Evolutionary conservation across 108 stramenopile genomes (phyloP), one percentile per base, ranked within the genome.

Genomic region (Nitzschia sp.): DNA sequence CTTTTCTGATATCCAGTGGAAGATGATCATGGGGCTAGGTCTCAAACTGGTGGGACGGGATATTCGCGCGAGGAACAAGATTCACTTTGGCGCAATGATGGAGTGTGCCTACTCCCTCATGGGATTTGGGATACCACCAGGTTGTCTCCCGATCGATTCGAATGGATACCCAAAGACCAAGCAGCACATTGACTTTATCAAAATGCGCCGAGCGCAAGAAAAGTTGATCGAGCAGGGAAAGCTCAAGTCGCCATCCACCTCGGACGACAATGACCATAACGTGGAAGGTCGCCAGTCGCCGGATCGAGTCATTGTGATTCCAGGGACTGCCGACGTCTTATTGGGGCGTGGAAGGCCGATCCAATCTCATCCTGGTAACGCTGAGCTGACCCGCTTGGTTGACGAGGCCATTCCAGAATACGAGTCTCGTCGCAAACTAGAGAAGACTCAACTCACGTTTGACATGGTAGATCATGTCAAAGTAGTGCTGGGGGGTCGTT

Each of bases 311-410:
- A 42, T 42, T 42, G 38, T 42, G 38, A 13, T 63, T 1, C 62
- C 62, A 8, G 30, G 23, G 15, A 17, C n/a, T 0, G 21, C 2
- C 9, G 75, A 83, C 61, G 82, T 87, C 25, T 72, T 93, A 0
- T 86, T 86, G 46, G 92, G 92, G 53, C 66, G 92, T 65, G 92
- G 92, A 17, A 89, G 85, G 33, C 79, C 77, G 24, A 90, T 94
- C 59, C 90, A 94, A 61, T 35, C 82, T 3, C 92, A 94, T 53
- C 32, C 55, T 26, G 92, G 92, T 6, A 94, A 94, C 66, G 36
- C 57, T 17, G 61, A 30, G 1, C 88, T 94, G 46, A 83, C 87
- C 23, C 68, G 76, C 49, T 87, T 86, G 85, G 81, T 94, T 5
- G 56, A 57, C 19, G 70, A 79, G 8, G 2, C 25, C 5, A 35